A percentile compares a stretch with the other conserved stretches of the same genome.
phyloP scores from a whole-genome alignment of 2,329 filamentous ascomycete genomes.

The Verticillium albo-atrum region DNA sequence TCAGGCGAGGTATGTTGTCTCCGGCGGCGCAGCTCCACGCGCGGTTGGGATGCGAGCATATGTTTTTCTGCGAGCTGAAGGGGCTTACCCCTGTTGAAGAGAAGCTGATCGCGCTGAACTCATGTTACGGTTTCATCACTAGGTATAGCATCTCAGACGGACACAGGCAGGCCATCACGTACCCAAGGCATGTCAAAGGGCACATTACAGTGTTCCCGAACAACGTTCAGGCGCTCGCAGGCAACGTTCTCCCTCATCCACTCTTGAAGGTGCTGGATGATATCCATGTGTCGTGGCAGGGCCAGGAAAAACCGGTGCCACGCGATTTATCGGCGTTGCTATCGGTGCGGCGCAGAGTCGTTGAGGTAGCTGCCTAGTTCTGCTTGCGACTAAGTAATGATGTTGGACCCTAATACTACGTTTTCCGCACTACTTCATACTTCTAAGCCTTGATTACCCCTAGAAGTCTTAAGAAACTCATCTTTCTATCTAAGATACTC shows the following conservation, averaged over 20 bases:
- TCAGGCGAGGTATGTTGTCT: conserved; percentile 1
- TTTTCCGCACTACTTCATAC: too few relatives aligned
- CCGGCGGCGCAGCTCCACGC: background rate
- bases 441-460: too few relatives aligned
- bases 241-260: conserved; percentile 6
- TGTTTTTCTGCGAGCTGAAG: conserved; percentile 8
- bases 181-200: conserved; percentile 10
- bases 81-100: conserved; percentile 2
- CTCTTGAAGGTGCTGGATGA: background rate
- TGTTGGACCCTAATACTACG: too few relatives aligned
- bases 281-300: background rate
- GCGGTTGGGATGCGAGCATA: conserved; percentile 5
- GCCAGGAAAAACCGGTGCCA: background rate
- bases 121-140: conserved; percentile 3
- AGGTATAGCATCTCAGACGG: background rate
- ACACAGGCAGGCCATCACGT: background rate
- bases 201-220: conserved; percentile 13
- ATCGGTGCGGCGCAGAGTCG: too few relatives aligned
- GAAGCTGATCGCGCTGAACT: conserved; percentile 2
- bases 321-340: background rate
- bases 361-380: too few relatives aligned
- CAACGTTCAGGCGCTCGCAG: conserved; percentile 9
- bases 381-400: too few relatives aligned
- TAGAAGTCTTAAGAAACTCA: too few relatives aligned
- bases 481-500: too few relatives aligned